Conservation (phyloP, 352 stramenopile species). For the Thraustochytrium striatum region DNA sequence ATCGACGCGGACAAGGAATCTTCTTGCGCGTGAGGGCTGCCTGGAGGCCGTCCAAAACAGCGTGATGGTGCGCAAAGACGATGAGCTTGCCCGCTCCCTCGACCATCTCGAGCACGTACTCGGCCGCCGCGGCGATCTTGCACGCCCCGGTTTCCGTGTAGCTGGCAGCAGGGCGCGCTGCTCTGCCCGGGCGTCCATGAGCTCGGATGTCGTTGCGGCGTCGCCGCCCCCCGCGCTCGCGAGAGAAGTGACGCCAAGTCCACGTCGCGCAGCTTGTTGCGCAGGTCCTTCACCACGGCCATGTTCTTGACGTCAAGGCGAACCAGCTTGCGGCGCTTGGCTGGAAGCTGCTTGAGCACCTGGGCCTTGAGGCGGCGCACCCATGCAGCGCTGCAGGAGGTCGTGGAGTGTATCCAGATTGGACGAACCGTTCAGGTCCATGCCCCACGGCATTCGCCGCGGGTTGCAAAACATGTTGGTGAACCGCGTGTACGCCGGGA, state of each 20-base stretch:
- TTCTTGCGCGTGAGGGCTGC: constrained; percentile 34
- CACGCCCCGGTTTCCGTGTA: constrained; percentile 65
- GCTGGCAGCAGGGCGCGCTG: constrained; percentile 56
- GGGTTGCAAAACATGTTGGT: constrained; percentile 64
- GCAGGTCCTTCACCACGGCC: constrained; percentile 53
- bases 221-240: not conserved
- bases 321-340: constrained; percentile 63
- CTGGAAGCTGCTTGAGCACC: constrained; percentile 71
- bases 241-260: not conserved
- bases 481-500: constrained; percentile 58
- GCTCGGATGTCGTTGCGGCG: not conserved
- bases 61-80: constrained; percentile 48
- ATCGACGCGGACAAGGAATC: constrained; percentile 72
- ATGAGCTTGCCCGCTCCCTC: constrained; percentile 39
- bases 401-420: constrained; percentile 59
- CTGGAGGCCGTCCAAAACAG: constrained; percentile 41
- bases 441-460: constrained; percentile 58
- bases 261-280: not conserved
- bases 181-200: not conserved
- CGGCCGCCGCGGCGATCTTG: constrained; percentile 65
- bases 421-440: constrained; percentile 61
- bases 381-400: constrained; percentile 60
- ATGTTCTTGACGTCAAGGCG: constrained; percentile 55
- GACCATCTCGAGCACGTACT: constrained; percentile 56
- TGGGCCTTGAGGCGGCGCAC: constrained; percentile 74